Conservation (phyloP, 164 flowering plant genomes). For the Saururus chinensis region DNA sequence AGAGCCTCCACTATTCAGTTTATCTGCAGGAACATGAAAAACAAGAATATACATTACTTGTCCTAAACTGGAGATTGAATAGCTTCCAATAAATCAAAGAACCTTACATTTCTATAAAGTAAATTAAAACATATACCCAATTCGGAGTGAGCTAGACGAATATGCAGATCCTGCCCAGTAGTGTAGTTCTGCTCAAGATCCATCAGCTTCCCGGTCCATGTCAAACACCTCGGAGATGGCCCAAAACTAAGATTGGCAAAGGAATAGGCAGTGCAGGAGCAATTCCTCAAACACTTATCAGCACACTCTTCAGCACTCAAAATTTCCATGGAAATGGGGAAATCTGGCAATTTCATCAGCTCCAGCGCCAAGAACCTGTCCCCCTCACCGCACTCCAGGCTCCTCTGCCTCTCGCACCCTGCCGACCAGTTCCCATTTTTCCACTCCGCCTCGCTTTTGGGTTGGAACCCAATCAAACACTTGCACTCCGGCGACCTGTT, state of each 20-base stretch:
- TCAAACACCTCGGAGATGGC: constrained; percentile 5
- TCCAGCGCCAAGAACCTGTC: constrained; percentile 4
- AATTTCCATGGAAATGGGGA: background rate
- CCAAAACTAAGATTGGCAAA: background rate
- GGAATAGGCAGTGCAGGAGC: constrained; percentile 7
- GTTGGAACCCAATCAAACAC: constrained; percentile 31
- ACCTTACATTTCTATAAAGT: background rate
- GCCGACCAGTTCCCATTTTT: constrained; percentile 4
- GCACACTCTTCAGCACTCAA: background rate
- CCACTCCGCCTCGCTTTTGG: constrained; percentile 15
- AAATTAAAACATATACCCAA: background rate
- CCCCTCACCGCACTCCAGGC: background rate
- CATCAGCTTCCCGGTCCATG: constrained; percentile 3
- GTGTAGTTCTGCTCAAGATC: background rate
- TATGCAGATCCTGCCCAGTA: background rate
- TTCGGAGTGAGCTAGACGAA: constrained; percentile 1
- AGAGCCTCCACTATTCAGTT: background rate
- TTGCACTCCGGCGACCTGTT: constrained; percentile 7
- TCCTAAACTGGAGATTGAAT: background rate
- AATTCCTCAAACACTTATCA: background rate
- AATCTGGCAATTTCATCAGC: constrained; percentile 27
- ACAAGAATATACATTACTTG: background rate
- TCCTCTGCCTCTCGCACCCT: constrained; percentile 6
- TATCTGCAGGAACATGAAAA: background rate
- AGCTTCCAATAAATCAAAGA: background rate